Base-by-base conservation (phyloP, 2,329 filamentous ascomycete species). In the Talaromyces sp. region DNA sequence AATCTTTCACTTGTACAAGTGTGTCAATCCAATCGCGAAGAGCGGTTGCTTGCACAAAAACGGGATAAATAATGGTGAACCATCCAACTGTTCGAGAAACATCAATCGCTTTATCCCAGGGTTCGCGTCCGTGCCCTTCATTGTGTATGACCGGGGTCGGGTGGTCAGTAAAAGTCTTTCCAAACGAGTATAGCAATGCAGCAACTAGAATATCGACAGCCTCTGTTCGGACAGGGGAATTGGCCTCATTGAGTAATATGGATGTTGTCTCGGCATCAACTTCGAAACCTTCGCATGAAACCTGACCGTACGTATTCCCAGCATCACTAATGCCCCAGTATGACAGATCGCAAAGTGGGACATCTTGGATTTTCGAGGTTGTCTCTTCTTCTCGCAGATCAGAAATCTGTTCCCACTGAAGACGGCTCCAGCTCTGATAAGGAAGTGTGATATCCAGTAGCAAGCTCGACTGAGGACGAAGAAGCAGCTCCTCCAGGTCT, bases 21-120 rank as follows among this genome's bases (percentile, higher is more conserved):
- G 70, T 70, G 5, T 73, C 67, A 5, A 71, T 57, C 0, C 71
- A 65, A 51, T 68, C 60, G 1, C 69, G 60, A 1, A 67, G 43
- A 13, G 63, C 65, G 35, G 67, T 63, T 2, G 63, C 61, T 1
- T 65, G 61, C 0, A 77, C 67, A 25, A 71, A 72, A 3, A 79
- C 72, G 0, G 78, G 78, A 53, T 76, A 77, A 7, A 80, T 64
- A 21, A 76, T 77, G 0, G 78, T 80, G 59, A 80, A 81, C 79
- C 79, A 81, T 6, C 79, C 79, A 2, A 80, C 71, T 1, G 78
- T 81, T 5, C 76, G 71, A 2, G 78, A 78, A 5, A 80, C 71
- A 50, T 81, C 78, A 50, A 80, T 74, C 2, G 70, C 70, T 0
- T 69, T 51, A 52, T 78, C 71, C 70, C 77, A 80, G 0, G 73